These are phyloP conservation scores for Arabidopsis arenosa DNA, from an alignment of 345 rosid genomes.

Conservation along the genomic window DNA sequence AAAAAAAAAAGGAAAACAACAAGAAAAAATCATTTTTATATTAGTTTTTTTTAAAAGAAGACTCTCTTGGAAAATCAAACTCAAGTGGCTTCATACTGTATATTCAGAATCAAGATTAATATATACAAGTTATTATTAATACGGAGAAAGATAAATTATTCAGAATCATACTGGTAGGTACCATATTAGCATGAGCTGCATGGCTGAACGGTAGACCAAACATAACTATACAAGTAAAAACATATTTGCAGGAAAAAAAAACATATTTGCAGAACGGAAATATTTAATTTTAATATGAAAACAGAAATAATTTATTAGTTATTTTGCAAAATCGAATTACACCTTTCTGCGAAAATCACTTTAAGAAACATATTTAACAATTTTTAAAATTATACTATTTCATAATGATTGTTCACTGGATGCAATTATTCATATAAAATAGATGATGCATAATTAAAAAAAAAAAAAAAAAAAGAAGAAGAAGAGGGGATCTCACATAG, in stretches of 20 bases:
- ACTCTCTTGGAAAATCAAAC: conserved; percentile 2
- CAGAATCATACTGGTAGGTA: background rate
- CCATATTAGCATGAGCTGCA: conserved; percentile 8
- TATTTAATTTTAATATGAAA: too few relatives aligned
- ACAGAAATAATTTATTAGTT: background rate
- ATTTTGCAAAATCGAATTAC: background rate
- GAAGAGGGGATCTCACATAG: conserved; percentile 56
- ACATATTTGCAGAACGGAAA: background rate
- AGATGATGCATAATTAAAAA: background rate
- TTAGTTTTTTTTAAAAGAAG: background rate
- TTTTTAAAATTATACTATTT: background rate
- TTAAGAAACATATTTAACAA: background rate
- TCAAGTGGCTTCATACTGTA: conserved; percentile 14
- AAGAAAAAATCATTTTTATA: background rate
- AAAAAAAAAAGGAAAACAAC: background rate
- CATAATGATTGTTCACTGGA: background rate
- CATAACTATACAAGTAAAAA: background rate
- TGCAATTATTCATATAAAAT: background rate
- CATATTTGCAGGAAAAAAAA: background rate
- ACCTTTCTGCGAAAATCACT: background rate
- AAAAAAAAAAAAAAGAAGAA: background rate
- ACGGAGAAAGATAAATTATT: background rate
- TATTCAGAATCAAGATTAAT: background rate
- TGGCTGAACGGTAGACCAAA: background rate
- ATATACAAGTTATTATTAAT: background rate